A percentile compares a stretch with the other conserved stretches of the same genome.
These are phyloP conservation scores for Parietaria judaica DNA, from an alignment of 306 rosid species.

Conservation along the genomic window DNA sequence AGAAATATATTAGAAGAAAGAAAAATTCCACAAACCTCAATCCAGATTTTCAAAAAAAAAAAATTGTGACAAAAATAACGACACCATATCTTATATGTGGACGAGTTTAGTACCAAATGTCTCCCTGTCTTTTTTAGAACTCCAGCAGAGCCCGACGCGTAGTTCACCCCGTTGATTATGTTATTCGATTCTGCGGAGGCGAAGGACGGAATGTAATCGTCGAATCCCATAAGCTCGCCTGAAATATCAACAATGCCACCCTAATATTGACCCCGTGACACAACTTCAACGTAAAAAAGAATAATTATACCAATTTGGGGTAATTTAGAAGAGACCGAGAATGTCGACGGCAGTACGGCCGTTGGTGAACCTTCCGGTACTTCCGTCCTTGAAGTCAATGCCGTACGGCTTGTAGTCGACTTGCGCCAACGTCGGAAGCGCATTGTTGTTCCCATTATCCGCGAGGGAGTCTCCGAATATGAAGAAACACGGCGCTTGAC, in stretches of 20 bases:
- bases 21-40: too few species aligned
- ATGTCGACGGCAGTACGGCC: slow-evolving; percentile 32
- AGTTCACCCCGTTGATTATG: slow-evolving; percentile 47
- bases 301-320: too few species aligned
- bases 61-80: too few species aligned
- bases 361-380: slow-evolving; percentile 56
- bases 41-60: too few species aligned
- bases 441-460: slow-evolving; percentile 55
- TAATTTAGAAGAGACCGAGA: slow-evolving; percentile 27
- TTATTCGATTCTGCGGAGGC: slow-evolving; percentile 12
- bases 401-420: slow-evolving; percentile 47
- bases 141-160: slow-evolving; percentile 69
- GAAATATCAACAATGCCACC: slow-evolving; percentile 6
- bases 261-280: too few species aligned
- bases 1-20: too few species aligned
- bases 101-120: slow-evolving; percentile 11
- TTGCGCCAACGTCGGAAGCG: slow-evolving; percentile 19
- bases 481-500: slow-evolving; percentile 32
- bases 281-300: too few species aligned
- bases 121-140: slow-evolving; percentile 38
- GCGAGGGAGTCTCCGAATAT: slow-evolving; percentile 50
- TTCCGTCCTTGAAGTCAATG: slow-evolving; percentile 37
- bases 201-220: slow-evolving; percentile 41
- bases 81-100: neutral
- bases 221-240: slow-evolving; percentile 62